phyloP scores from a whole-genome alignment of 2,329 filamentous ascomycete species.

The Claviceps humidiphila region DNA sequence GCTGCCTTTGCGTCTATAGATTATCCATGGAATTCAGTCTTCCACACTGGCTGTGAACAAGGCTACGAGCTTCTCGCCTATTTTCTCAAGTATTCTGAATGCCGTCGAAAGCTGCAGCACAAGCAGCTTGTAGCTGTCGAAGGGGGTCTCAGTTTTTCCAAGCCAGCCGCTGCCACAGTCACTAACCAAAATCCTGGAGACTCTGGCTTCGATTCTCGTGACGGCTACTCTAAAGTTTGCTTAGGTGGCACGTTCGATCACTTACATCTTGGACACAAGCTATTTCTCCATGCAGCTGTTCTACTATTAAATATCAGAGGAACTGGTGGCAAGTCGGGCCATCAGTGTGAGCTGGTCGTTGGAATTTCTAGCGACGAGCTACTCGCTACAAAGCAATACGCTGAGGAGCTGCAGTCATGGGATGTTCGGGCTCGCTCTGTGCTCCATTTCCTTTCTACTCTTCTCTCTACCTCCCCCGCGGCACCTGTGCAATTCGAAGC shows the following conservation, averaged over 20 bases:
- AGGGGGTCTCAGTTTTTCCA: conserved; percentile 35
- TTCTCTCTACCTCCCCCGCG: conserved; percentile 28
- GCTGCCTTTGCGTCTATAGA: conserved; percentile 37
- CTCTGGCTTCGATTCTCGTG: conserved; percentile 1
- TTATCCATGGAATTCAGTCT: conserved; percentile 51
- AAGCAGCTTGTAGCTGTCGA: conserved; percentile 38
- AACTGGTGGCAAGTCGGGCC: background rate
- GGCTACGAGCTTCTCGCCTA: conserved; percentile 43
- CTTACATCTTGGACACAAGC: conserved; percentile 86
- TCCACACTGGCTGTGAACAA: conserved; percentile 50
- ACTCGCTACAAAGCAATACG: conserved; percentile 78
- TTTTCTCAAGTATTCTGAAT: conserved; percentile 35
- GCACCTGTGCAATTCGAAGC: conserved; percentile 5
- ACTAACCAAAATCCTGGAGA: background rate
- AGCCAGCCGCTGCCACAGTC: background rate
- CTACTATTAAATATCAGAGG: conserved; percentile 34
- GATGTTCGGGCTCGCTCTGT: conserved; percentile 54
- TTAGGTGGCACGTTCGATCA: conserved; percentile 95
- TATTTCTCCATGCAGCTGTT: conserved; percentile 80
- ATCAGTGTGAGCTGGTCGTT: conserved; percentile 51
- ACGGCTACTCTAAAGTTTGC: conserved; percentile 38
- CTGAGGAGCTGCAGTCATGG: conserved; percentile 72
- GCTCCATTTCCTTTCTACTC: conserved; percentile 59
- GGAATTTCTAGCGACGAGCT: conserved; percentile 84
- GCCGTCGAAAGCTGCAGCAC: conserved; percentile 31